Evolutionary conservation across 1,284 basidiomycete species (phyloP).

Genomic region (Inonotus hispidus): DNA sequence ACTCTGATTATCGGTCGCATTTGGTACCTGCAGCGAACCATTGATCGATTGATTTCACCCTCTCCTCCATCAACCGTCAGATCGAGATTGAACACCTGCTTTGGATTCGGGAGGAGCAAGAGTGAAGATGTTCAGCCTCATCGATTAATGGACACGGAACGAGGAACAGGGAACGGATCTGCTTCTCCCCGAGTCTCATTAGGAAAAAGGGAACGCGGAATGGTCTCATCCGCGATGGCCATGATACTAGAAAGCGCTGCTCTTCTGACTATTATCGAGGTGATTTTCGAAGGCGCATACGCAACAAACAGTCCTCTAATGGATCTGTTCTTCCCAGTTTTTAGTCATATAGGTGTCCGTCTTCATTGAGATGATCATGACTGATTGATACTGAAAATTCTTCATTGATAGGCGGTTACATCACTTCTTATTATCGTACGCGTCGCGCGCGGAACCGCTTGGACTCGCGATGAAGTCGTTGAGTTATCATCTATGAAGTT

Average conservation of each 20-base stretch:
- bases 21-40: no score
- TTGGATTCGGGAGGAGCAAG: no score
- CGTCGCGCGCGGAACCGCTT: slow-evolving; percentile 9
- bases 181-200: neutral
- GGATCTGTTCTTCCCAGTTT: neutral
- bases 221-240: neutral
- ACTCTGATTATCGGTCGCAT: slow-evolving; percentile 5
- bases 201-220: neutral
- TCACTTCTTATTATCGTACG: slow-evolving; percentile 10
- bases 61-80: no score
- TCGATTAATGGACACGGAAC: no score
- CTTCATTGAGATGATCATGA: neutral
- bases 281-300: slow-evolving; percentile 4
- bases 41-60: no score
- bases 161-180: neutral
- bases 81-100: no score
- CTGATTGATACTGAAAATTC: neutral
- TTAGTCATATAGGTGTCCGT: neutral
- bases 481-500: neutral
- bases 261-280: neutral
- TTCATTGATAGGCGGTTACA: neutral
- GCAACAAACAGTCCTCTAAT: neutral
- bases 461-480: neutral
- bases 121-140: no score
- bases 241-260: slow-evolving; percentile 10